phyloP scores from a whole-genome alignment of 768 basidiomycete genomes.

The Mycena leptocephala region DNA sequence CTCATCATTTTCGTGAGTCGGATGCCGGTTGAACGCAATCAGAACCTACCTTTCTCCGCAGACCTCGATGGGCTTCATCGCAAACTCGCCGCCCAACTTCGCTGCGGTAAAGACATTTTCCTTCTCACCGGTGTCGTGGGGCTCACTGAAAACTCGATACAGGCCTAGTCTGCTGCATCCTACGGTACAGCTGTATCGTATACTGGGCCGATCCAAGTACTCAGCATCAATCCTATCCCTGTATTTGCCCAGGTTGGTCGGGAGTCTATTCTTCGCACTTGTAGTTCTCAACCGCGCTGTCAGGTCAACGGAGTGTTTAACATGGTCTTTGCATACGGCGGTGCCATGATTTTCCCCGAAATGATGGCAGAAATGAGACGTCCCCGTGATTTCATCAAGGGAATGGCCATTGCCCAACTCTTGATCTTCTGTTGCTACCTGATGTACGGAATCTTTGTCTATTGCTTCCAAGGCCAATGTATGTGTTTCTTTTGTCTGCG shows the following conservation, averaged over 20 bases:
- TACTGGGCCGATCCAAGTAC: constrained; percentile 15
- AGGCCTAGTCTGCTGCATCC: constrained; percentile 15
- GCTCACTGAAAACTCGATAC: constrained; percentile 4
- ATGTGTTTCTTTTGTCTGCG: constrained; percentile 15
- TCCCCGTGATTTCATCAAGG: constrained; percentile 25
- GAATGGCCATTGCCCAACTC: constrained; percentile 21
- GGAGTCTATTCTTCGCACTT: constrained; percentile 12
- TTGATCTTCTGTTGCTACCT: constrained; percentile 7
- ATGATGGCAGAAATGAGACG: constrained; percentile 24
- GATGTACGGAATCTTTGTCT: constrained; percentile 22
- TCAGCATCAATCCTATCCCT: constrained; percentile 21
- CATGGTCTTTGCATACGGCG: constrained; percentile 23
- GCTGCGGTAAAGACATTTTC: constrained; percentile 7
- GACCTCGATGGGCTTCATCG: constrained; percentile 19
- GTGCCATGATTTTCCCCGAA: constrained; percentile 23
- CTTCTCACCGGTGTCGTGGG: neutral
- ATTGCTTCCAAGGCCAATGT: constrained; percentile 23
- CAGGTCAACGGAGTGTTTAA: constrained; percentile 22
- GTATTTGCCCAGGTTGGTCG: constrained; percentile 13
- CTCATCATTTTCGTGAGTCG: constrained; percentile 19
- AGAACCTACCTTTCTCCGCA: constrained; percentile 10
- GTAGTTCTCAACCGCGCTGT: constrained; percentile 13
- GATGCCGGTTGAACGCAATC: constrained; percentile 3
- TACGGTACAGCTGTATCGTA: constrained; percentile 16
- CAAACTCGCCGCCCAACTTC: constrained; percentile 15